Percentiles rank a stretch among this genome's conserved stretches.
phyloP scores from a whole-genome alignment of 2,329 filamentous ascomycete species.

The Beauveria sp. region DNA sequence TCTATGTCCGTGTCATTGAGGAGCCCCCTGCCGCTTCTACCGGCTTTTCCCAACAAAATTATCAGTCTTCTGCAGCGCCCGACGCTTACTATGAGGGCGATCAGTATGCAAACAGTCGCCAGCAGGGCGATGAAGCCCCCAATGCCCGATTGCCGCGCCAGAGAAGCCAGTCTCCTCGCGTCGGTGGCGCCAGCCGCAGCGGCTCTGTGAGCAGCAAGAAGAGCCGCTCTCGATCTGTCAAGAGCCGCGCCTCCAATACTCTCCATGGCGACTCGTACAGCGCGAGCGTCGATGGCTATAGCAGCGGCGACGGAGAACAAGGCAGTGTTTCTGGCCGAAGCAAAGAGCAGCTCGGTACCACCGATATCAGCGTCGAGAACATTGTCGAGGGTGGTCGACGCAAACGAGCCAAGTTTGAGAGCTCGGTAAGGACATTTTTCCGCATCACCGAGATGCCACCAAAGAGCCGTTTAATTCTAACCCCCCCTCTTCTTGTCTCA shows the following conservation, averaged over 20 bases:
- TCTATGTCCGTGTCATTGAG: slow-evolving; percentile 82
- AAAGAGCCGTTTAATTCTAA: neutral
- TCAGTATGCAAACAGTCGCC: slow-evolving; percentile 37
- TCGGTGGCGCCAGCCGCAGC: slow-evolving; percentile 64
- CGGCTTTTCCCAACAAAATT: neutral
- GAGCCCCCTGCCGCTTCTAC: slow-evolving; percentile 47
- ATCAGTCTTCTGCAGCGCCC: slow-evolving; percentile 35
- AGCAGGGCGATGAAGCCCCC: slow-evolving; percentile 54
- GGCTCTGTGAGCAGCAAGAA: slow-evolving; percentile 57
- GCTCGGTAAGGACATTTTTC: slow-evolving; percentile 65
- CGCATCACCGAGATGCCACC: neutral
- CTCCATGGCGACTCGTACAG: slow-evolving; percentile 51
- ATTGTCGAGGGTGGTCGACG: slow-evolving; percentile 95
- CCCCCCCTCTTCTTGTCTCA: slow-evolving; percentile 17
- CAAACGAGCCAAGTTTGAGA: slow-evolving; percentile 92
- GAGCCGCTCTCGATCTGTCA: slow-evolving; percentile 59
- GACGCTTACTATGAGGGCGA: slow-evolving; percentile 45
- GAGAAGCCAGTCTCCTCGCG: slow-evolving; percentile 69
- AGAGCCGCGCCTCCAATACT: slow-evolving; percentile 49
- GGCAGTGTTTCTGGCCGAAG: slow-evolving; percentile 65
- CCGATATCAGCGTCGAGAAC: slow-evolving; percentile 96
- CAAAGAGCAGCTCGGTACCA: slow-evolving; percentile 84
- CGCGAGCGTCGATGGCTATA: slow-evolving; percentile 69
- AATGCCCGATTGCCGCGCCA: slow-evolving; percentile 61
- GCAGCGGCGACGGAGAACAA: slow-evolving; percentile 77